Percentiles rank a stretch among this genome's conserved stretches.
These are phyloP conservation scores for Knoxdaviesia proteae DNA, from an alignment of 2,329 filamentous ascomycete species.

Conservation along the genomic window DNA sequence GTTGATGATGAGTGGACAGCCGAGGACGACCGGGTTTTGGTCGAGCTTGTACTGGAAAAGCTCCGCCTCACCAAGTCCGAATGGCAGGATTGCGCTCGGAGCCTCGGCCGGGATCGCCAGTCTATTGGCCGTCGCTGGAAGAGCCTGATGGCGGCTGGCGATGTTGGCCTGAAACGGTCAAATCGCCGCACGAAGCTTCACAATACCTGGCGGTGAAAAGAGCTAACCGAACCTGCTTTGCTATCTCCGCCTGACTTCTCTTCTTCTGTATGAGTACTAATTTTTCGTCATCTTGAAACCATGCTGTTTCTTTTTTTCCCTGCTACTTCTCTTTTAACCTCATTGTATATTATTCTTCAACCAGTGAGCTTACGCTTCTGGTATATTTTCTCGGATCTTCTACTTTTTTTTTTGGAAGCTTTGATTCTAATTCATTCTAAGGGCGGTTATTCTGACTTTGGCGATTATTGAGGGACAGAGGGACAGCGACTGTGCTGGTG, in stretches of 20 bases:
- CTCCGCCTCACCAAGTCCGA: conserved; percentile 41
- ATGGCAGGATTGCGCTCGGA: conserved; percentile 47
- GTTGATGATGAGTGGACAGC: conserved; percentile 33
- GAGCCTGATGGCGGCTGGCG: conserved; percentile 35
- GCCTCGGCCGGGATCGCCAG: conserved; percentile 36
- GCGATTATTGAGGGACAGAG: too few species aligned
- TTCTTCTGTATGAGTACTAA: conserved; percentile 1
- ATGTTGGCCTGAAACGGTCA: conserved; percentile 35
- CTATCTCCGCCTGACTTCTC: background rate
- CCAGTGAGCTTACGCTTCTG: background rate
- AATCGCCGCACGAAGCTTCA: conserved; percentile 26
- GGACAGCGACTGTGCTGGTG: too few species aligned
- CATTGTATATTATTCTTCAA: background rate
- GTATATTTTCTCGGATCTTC: background rate
- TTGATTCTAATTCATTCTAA: background rate
- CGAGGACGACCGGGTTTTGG: conserved; percentile 42
- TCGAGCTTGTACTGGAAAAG: conserved; percentile 48
- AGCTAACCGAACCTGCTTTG: too few species aligned
- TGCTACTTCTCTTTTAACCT: conserved; percentile 1
- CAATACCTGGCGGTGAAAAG: conserved; percentile 29
- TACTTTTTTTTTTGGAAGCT: background rate
- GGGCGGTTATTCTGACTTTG: too few species aligned
- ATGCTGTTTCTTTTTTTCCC: conserved; percentile 1
- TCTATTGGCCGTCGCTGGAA: conserved; percentile 40
- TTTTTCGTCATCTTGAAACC: background rate